Base-by-base conservation (phyloP, 164 flowering plant species). In the Cinnamomum chago region DNA sequence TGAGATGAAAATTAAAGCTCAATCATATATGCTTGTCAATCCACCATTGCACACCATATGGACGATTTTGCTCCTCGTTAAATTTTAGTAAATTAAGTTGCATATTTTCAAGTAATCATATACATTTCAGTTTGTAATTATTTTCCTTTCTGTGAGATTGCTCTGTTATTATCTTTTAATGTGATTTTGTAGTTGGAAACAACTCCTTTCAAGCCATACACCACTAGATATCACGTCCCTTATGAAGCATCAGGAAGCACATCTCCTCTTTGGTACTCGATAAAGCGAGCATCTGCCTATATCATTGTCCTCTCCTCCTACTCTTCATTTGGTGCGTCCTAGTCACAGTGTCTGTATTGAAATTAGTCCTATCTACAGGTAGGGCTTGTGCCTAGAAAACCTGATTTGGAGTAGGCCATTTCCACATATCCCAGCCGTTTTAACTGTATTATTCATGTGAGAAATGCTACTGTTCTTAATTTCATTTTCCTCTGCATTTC, bases 201-300 rank as follows among this genome's bases (percentile, higher is more conserved):
- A 0, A 68, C 71, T 58, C 97, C 98, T 3, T 93, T 93, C 74
- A 92, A 89, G 81, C 91, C 95, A 15, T 91, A 76, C 52, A 73
- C 2, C 3, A 79, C 80, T 52, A 86, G 98, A 14, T 93, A 70
- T 79, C 84, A 60, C 73, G 86, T 85, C 3, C 94, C 98, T 15
- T 88, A 81, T 58, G 69, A 35, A 78, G 89, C 90, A 76, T 87
- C 97, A 15, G 70, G 60, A 0, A 91, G 97, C 62, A 88, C 90
- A 2, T 27, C 84, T 66, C 91, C 89, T 22, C 60, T 89, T 12
- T 92, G 97, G 98, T 90, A 93, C 82, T 90, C 97, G n/a, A 84
- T 91, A 70, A 91, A 85, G 84, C 82, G 98, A 71, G 98, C 93
- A 77, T 88, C 96, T 13, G 90, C 98, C 40, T 78, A 91, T 76